These are phyloP conservation scores for Cordyceps pruinosa DNA, from an alignment of 2,329 filamentous ascomycete genomes.

Conservation along the genomic window DNA sequence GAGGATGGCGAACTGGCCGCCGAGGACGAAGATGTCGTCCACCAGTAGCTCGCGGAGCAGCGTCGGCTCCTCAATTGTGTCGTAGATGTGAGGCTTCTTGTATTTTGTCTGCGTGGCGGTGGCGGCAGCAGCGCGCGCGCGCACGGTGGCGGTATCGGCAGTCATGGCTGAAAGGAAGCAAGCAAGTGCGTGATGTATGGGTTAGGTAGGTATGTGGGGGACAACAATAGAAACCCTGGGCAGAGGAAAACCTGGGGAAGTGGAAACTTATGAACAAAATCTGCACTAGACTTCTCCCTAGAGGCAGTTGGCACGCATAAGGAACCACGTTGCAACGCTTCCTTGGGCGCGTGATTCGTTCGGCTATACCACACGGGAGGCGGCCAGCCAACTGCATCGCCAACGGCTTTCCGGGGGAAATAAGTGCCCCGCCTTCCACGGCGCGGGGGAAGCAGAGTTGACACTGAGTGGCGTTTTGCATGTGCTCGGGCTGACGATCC, in stretches of 20 bases:
- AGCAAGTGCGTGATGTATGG: background rate
- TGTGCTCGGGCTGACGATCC: background rate
- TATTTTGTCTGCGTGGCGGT: background rate
- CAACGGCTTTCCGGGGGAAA: constrained; percentile 10
- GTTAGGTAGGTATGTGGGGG: background rate
- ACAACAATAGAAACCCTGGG: background rate
- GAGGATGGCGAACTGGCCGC: constrained; percentile 26
- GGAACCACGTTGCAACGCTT: background rate
- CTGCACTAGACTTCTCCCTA: background rate
- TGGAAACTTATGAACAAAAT: background rate
- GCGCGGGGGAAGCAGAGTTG: background rate
- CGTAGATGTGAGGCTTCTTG: constrained; percentile 16
- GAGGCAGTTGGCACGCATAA: background rate
- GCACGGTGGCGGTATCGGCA: background rate
- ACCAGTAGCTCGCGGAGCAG: constrained; percentile 13
- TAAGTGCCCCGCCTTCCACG: background rate
- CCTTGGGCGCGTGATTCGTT: background rate
- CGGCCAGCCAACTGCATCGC: background rate
- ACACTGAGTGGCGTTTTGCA: background rate
- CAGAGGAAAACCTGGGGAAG: background rate
- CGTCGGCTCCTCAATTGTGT: constrained; percentile 18
- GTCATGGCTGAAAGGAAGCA: background rate
- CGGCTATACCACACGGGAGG: too few relatives aligned
- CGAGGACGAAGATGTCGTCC: constrained; percentile 19
- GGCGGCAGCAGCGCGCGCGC: background rate